A percentile compares a stretch with the other conserved stretches of the same genome.
phyloP scores from a whole-genome alignment of 768 basidiomycete genomes.

The Suillus fuscotomentosus region DNA sequence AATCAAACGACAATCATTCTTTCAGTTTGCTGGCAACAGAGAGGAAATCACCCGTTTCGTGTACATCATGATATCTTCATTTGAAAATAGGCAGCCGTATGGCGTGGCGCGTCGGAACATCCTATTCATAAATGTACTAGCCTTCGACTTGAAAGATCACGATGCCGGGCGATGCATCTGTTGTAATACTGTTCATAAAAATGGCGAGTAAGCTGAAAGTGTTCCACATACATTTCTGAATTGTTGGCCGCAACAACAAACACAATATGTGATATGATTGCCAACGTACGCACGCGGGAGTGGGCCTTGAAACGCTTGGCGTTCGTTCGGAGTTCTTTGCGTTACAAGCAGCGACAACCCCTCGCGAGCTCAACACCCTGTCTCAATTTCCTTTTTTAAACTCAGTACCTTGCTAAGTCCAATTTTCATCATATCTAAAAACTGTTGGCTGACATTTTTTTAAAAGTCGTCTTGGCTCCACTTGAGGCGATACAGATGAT shows the following conservation, averaged over 20 bases:
- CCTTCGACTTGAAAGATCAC: not conserved
- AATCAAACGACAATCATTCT: not conserved
- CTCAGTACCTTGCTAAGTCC: not conserved
- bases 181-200: slow-evolving; percentile 10
- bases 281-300: not conserved
- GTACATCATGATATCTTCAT: not conserved
- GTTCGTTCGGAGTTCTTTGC: not conserved
- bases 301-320: not conserved
- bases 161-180: slow-evolving; percentile 6
- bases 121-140: not conserved
- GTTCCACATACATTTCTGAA: not conserved
- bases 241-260: slow-evolving; percentile 15
- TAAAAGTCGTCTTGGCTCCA: too few species aligned
- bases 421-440: too few species aligned
- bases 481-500: too few species aligned
- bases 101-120: not conserved
- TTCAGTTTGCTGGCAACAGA: not conserved
- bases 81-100: not conserved
- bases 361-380: too few species aligned
- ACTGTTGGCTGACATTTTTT: too few species aligned
- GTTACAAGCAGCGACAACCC: not conserved
- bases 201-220: not conserved
- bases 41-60: slow-evolving; percentile 8
- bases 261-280: not conserved
- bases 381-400: not conserved